Evolutionary conservation across 1,284 basidiomycete genomes (phyloP).

Genomic region (Golubevia sp.): DNA sequence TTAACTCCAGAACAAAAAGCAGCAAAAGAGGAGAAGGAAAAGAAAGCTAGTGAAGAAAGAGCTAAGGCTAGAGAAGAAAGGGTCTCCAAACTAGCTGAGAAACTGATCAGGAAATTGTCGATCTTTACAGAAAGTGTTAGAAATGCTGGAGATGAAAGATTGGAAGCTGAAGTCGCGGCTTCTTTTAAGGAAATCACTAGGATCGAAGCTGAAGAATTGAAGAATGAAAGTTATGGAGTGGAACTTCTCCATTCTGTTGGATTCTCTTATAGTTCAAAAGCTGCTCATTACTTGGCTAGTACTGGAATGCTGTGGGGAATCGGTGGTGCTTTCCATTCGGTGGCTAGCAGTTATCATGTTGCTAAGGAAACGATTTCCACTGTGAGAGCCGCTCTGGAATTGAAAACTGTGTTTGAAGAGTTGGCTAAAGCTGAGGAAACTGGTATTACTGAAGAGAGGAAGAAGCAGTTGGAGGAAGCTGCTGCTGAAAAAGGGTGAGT

Average conservation of each 20-base stretch:
- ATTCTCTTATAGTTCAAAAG: slow-evolving; percentile 71
- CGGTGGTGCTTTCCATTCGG: slow-evolving; percentile 20
- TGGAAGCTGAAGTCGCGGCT: slow-evolving; percentile 37
- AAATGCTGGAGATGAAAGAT: slow-evolving; percentile 31
- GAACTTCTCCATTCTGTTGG: slow-evolving; percentile 91
- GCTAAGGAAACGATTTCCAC: slow-evolving; percentile 54
- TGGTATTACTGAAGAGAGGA: slow-evolving; percentile 84
- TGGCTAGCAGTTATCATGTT: slow-evolving; percentile 44
- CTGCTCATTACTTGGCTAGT: slow-evolving; percentile 42
- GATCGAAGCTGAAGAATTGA: slow-evolving; percentile 60
- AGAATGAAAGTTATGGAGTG: slow-evolving; percentile 89
- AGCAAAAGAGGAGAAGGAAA: slow-evolving; percentile 73
- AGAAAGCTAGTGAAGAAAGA: slow-evolving; percentile 39
- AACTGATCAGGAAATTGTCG: slow-evolving; percentile 50
- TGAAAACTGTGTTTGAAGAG: slow-evolving; percentile 93
- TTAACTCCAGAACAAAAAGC: slow-evolving; percentile 82
- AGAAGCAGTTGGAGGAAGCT: slow-evolving; percentile 87
- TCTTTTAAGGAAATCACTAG: slow-evolving; percentile 50
- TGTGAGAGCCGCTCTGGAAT: slow-evolving; percentile 60
- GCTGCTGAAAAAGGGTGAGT: slow-evolving; percentile 81
- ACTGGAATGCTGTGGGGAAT: slow-evolving; percentile 35
- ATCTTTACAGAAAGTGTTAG: slow-evolving; percentile 55
- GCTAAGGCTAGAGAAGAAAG: slow-evolving; percentile 53
- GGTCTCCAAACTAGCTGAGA: slow-evolving; percentile 51
- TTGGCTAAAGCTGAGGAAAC: slow-evolving; percentile 74